phyloP scores from a whole-genome alignment of 1,284 basidiomycete genomes.

The Leucoagaricus sp. region DNA sequence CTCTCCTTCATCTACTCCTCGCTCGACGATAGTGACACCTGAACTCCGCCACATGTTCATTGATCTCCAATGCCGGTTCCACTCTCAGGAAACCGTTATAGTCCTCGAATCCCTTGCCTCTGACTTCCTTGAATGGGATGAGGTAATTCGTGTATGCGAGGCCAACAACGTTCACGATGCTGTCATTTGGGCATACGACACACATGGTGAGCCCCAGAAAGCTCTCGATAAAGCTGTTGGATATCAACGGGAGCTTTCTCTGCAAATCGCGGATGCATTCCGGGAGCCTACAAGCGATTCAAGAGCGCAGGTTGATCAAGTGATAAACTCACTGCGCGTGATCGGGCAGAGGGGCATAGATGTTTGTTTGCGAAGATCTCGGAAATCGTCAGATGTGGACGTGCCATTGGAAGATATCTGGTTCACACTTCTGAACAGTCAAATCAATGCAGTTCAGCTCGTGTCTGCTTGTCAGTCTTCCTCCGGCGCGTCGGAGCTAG shows the following conservation, averaged over 20 bases:
- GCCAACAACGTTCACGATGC: constrained; percentile 69
- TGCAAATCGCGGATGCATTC: constrained; percentile 49
- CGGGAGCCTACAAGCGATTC: constrained; percentile 29
- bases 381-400: constrained; percentile 37
- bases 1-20: constrained; percentile 26
- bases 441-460: constrained; percentile 79
- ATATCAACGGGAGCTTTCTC: constrained; percentile 60
- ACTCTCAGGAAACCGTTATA: constrained; percentile 66
- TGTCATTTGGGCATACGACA: constrained; percentile 82
- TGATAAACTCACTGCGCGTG: constrained; percentile 54
- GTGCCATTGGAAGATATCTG: constrained; percentile 84
- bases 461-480: constrained; percentile 42
- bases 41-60: constrained; percentile 67
- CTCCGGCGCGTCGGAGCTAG: neutral
- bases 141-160: constrained; percentile 69
- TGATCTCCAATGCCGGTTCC: constrained; percentile 70
- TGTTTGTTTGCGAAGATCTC: constrained; percentile 71
- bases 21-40: constrained; percentile 42
- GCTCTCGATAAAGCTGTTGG: constrained; percentile 70
- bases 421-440: constrained; percentile 83
- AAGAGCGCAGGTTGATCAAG: constrained; percentile 33
- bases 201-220: constrained; percentile 58
- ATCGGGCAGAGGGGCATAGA: constrained; percentile 48
- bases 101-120: constrained; percentile 63
- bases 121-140: constrained; percentile 59